Base-by-base conservation (phyloP, 1,284 basidiomycete species). In the Pseudozyma sp. region DNA sequence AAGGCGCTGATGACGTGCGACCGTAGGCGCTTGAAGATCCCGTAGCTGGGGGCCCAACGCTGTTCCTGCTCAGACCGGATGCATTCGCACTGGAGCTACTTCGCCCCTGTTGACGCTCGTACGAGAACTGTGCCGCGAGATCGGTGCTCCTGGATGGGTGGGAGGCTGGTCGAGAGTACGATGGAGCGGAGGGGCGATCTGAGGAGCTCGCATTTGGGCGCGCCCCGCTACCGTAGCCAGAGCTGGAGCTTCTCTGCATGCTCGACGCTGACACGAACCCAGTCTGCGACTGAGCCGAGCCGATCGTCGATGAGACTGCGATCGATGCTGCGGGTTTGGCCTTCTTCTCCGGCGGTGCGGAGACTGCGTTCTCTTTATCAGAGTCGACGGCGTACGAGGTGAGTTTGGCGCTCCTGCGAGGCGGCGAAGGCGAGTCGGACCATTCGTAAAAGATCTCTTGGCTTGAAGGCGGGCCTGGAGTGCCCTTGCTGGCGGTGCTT, bases 381-480 rank as follows among this genome's bases (percentile, higher is more conserved):
- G 73, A 62, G 43, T 68, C 67, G 1, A 40, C 40, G 10, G 37
- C 33, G 8, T 35, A 54, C 42, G 10, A 17, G 37, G 6, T 44
- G 13, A 31, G 11, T 37, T 39, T 45, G 7, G 46, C 35, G 5
- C 33, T 14, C 24, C 55, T 56, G 35, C 34, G 40, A 5, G 63
- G 67, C 5, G 71, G 71, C 19, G 71, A 74, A 14, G 71, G 71
- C 24, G 69, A 67, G 48, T 63, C 60, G 13, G 71, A 74, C 71
- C 71, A 74, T 33, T 69, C 66, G 55, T 68, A 64, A 19, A 66
- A 64, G 37, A 63, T 54, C 53, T 69, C 63, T 19, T 76, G 59
- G 48, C 63, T 68, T 1, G 69, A 68, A 7, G 30, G 39, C 8
- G 46, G 66, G 2, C 43, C 49, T 10, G 10, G 9, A 6, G 52